phyloP scores from a whole-genome alignment of 495 filamentous ascomycete species.

The Penicillium cinerascens region DNA sequence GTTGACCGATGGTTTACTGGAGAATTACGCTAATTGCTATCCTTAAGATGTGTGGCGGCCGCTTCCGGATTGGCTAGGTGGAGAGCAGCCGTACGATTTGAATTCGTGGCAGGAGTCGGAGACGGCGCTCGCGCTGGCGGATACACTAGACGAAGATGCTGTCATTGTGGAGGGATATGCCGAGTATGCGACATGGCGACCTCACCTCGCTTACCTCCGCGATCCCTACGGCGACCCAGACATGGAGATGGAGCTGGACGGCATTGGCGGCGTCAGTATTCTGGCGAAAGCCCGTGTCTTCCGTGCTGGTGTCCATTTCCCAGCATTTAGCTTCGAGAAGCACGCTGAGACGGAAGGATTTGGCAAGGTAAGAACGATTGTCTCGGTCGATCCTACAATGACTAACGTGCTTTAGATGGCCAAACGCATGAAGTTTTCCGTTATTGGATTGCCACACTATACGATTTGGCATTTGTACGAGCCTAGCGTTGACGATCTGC shows the following conservation, averaged over 20 bases:
- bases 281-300: slow-evolving; percentile 95
- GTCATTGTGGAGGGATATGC: slow-evolving; percentile 99
- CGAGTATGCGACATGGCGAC: slow-evolving; percentile 98
- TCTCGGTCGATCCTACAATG: not conserved
- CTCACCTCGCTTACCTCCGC: slow-evolving; percentile 93
- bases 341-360: slow-evolving; percentile 99
- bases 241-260: slow-evolving; percentile 99
- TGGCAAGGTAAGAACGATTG: slow-evolving; percentile 69
- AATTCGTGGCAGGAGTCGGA: slow-evolving; percentile 99
- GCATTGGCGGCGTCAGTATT: slow-evolving; percentile 96
- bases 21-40: slow-evolving; percentile 3
- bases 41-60: slow-evolving; percentile 94
- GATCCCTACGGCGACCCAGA: slow-evolving; percentile 98
- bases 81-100: slow-evolving; percentile 97
- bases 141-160: slow-evolving; percentile 95
- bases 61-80: slow-evolving; percentile 96
- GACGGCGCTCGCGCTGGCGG: slow-evolving; percentile 87
- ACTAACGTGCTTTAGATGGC: slow-evolving; percentile 73
- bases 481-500: slow-evolving; percentile 92
- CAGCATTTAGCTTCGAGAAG: slow-evolving; percentile 97
- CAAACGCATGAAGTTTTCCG: slow-evolving; percentile 89
- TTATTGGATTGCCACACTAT: slow-evolving; percentile 96
- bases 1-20: not conserved
- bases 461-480: slow-evolving; percentile 99
- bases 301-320: slow-evolving; percentile 92